These are phyloP conservation scores for Aegilops speltoides DNA, from an alignment of 176 grass and related monocot genomes.

Conservation along the genomic window DNA sequence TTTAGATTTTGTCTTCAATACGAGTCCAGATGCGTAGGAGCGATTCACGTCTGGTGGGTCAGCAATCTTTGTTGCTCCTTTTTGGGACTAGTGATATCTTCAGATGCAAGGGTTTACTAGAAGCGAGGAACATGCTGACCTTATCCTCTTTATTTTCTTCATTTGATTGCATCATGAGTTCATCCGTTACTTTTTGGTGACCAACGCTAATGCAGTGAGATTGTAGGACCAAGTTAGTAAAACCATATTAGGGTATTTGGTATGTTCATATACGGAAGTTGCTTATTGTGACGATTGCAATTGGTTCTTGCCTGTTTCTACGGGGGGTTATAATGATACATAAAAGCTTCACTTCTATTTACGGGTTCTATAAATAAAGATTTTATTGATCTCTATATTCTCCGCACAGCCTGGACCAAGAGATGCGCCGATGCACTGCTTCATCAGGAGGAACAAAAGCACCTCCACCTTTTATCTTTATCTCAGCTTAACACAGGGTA, in stretches of 20 bases:
- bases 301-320: neutral
- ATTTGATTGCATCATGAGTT: neutral
- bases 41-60: neutral
- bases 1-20: neutral
- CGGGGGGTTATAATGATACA: neutral
- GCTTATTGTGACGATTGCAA: conserved; percentile 16
- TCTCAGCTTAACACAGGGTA: conserved; percentile 80
- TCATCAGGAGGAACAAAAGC: conserved; percentile 90
- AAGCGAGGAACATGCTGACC: neutral
- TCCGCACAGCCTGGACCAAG: conserved; percentile 68
- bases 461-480: conserved; percentile 81
- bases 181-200: conserved; percentile 4
- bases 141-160: neutral
- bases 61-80: neutral
- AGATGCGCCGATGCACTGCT: conserved; percentile 85
- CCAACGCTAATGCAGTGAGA: neutral
- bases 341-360: conserved; percentile 15
- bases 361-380: neutral
- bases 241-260: neutral
- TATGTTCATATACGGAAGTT: neutral
- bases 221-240: conserved; percentile 8
- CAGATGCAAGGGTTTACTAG: neutral
- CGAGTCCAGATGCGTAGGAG: neutral
- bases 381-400: neutral
- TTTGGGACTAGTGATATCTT: neutral